These are phyloP conservation scores for Arthroderma sp. DNA, from an alignment of 2,329 filamentous ascomycete species.

Conservation along the genomic window DNA sequence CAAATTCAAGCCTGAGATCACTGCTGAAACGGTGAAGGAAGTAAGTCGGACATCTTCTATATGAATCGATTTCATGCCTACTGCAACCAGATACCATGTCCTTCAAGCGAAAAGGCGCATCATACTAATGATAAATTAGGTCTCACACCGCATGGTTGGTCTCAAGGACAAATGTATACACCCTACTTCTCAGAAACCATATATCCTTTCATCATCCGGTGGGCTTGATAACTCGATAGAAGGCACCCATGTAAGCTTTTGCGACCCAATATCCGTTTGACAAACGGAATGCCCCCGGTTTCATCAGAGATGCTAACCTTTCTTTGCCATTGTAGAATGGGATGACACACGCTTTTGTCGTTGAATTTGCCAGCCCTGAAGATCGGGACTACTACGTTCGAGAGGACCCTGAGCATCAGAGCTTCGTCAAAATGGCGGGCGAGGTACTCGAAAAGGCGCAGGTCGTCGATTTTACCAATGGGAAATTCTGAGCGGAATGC, in stretches of 20 bases:
- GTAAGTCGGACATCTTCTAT: conserved; percentile 24
- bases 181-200: conserved; percentile 44
- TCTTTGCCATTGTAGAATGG: conserved; percentile 34
- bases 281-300: not conserved
- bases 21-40: conserved; percentile 39
- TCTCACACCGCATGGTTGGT: conserved; percentile 43
- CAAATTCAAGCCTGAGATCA: conserved; percentile 44
- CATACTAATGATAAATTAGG: conserved; percentile 25
- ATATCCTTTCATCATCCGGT: conserved; percentile 46
- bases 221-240: conserved; percentile 51
- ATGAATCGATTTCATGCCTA: too few relatives aligned
- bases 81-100: not conserved
- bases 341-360: conserved; percentile 56
- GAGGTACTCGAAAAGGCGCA: conserved; percentile 23
- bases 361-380: conserved; percentile 48
- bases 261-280: not conserved
- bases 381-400: conserved; percentile 57
- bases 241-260: conserved; percentile 40
- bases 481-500: conserved; percentile 12
- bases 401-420: conserved; percentile 50
- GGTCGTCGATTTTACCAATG: conserved; percentile 22
- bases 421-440: conserved; percentile 38
- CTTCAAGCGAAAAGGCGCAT: conserved; percentile 1
- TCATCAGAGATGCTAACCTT: not conserved
- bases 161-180: conserved; percentile 48